A percentile compares a stretch with the other conserved stretches of the same genome.
These are phyloP conservation scores for Sarcodon sp. DNA, from an alignment of 768 basidiomycete genomes.

Conservation along the genomic window DNA sequence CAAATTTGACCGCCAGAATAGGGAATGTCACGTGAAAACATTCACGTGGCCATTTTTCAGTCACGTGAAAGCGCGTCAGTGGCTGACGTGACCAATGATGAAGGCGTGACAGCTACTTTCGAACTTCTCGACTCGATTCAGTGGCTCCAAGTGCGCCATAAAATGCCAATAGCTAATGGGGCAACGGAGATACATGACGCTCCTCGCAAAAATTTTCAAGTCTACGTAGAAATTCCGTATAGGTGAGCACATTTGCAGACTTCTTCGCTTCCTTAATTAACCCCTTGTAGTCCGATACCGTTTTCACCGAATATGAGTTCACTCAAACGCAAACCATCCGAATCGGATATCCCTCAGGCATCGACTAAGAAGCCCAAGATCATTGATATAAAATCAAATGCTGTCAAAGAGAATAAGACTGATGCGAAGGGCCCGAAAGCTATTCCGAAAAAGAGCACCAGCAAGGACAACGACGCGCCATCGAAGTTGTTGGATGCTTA, in stretches of 20 bases:
- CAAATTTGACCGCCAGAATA: not conserved
- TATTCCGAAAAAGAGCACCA: not conserved
- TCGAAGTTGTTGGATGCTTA: constrained; percentile 20
- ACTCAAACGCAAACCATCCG: constrained; percentile 36
- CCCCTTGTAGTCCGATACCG: not conserved
- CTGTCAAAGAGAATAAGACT: constrained; percentile 14
- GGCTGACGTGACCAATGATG: too few relatives aligned
- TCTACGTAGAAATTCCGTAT: constrained; percentile 49
- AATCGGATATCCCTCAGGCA: constrained; percentile 13
- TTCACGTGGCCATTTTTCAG: not conserved
- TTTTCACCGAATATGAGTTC: constrained; percentile 13
- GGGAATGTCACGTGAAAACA: not conserved
- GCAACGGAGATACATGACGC: too few relatives aligned
- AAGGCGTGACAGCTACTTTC: too few relatives aligned
- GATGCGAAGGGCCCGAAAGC: constrained; percentile 5
- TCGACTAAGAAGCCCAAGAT: not conserved
- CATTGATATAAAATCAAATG: constrained; percentile 9
- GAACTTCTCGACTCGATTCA: too few relatives aligned
- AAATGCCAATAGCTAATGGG: too few relatives aligned
- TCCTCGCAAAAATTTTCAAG: constrained; percentile 23
- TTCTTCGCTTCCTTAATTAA: not conserved
- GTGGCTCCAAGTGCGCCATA: too few relatives aligned
- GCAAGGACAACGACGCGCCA: constrained; percentile 1
- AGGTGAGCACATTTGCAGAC: not conserved
- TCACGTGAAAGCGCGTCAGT: too few relatives aligned